Percentiles rank a stretch among this genome's conserved stretches.
Evolutionary conservation across 2,329 filamentous ascomycete genomes (phyloP).

Genomic region (Tolypocladium tropicale): DNA sequence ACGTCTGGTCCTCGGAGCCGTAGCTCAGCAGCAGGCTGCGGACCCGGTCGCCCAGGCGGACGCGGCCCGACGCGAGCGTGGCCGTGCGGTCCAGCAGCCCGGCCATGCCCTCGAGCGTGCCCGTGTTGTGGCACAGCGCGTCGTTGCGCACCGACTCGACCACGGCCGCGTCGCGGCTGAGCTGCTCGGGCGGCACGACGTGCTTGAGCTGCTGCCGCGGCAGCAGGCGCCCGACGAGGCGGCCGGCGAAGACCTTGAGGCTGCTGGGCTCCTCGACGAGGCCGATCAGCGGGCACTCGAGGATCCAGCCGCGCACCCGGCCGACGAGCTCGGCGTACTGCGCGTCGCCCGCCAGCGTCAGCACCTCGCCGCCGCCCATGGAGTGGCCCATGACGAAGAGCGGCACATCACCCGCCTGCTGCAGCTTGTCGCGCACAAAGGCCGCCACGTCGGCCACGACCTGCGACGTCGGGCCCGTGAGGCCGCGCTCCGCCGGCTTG

Average conservation of each 20-base stretch:
- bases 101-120: slow-evolving; percentile 72
- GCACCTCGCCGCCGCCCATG: slow-evolving; percentile 75
- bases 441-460: slow-evolving; percentile 72
- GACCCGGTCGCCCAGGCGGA: slow-evolving; percentile 42
- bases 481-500: slow-evolving; percentile 52
- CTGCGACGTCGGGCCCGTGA: slow-evolving; percentile 60
- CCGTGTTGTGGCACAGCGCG: slow-evolving; percentile 67
- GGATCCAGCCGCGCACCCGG: slow-evolving; percentile 61
- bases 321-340: slow-evolving; percentile 42
- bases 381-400: slow-evolving; percentile 84
- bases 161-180: slow-evolving; percentile 59
- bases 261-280: slow-evolving; percentile 56
- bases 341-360: slow-evolving; percentile 47
- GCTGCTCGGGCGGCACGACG: slow-evolving; percentile 49
- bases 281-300: slow-evolving; percentile 70
- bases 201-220: slow-evolving; percentile 59
- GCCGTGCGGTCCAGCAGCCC: slow-evolving; percentile 66
- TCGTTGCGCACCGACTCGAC: slow-evolving; percentile 54
- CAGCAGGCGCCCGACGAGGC: slow-evolving; percentile 56
- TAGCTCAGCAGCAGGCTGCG: slow-evolving; percentile 62
- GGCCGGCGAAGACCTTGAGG: slow-evolving; percentile 54
- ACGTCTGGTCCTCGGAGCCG: slow-evolving; percentile 63
- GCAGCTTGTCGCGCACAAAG: slow-evolving; percentile 55
- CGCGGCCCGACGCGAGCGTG: slow-evolving; percentile 45
- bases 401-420: slow-evolving; percentile 40